Percentiles rank a stretch among this genome's conserved stretches.
Evolutionary conservation across 192 early-diverging fungal genomes (phyloP).

Genomic region (Coemansia sp.): DNA sequence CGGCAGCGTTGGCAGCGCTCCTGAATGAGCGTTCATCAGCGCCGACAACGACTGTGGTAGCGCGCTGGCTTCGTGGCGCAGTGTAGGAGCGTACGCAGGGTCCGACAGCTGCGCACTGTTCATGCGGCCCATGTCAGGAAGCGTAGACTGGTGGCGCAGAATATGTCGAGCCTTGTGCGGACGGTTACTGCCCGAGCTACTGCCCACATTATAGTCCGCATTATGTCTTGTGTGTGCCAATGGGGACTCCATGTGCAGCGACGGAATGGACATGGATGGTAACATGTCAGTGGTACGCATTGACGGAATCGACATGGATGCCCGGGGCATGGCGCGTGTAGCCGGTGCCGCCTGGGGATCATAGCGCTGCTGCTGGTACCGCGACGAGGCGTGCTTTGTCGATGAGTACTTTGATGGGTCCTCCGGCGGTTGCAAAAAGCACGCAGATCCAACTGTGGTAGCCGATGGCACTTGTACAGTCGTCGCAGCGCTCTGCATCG

Average conservation of each 20-base stretch:
- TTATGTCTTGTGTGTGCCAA: too few species aligned
- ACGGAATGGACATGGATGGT: neutral
- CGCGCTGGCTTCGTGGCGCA: neutral
- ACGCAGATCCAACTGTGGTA: constrained; percentile 23
- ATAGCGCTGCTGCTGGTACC: constrained; percentile 52
- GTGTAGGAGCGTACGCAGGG: neutral
- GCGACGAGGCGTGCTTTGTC: constrained; percentile 29
- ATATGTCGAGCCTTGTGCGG: constrained; percentile 9
- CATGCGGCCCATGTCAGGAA: constrained; percentile 19
- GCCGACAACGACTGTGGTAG: neutral
- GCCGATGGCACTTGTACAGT: constrained; percentile 17
- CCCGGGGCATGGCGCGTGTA: constrained; percentile 11
- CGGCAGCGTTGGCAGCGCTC: constrained; percentile 18
- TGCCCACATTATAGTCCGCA: neutral
- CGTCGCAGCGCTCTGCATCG: constrained; percentile 5
- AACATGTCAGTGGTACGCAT: constrained; percentile 9
- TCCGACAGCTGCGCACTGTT: neutral
- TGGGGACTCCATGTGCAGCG: neutral
- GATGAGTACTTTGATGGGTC: constrained; percentile 12
- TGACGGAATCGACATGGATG: constrained; percentile 41
- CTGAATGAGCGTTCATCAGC: neutral
- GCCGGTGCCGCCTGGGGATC: constrained; percentile 22
- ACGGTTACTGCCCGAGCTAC: constrained; percentile 13
- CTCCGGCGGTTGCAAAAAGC: constrained; percentile 48
- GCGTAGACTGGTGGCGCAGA: constrained; percentile 45